Conservation (phyloP, 768 basidiomycete genomes). For the Crepidotus variabilis region DNA sequence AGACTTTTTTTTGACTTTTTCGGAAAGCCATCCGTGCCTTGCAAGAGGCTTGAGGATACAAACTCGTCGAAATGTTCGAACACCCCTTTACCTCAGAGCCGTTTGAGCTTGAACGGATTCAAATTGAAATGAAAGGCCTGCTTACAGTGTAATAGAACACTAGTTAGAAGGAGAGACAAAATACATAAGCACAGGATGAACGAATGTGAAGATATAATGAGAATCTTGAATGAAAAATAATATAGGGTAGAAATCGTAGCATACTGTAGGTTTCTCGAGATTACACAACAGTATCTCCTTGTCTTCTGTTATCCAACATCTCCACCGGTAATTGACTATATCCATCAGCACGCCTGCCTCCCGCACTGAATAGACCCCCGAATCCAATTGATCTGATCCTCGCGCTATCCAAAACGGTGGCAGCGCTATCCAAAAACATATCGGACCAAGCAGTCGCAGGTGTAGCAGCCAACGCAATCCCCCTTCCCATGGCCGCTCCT, state of each 20-base stretch:
- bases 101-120: no score
- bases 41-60: no score
- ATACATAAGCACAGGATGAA: no score
- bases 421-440: slow-evolving; percentile 46
- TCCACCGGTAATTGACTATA: slow-evolving; percentile 76
- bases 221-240: not conserved
- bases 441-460: slow-evolving; percentile 35
- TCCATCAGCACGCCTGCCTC: slow-evolving; percentile 26
- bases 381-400: slow-evolving; percentile 29
- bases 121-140: no score
- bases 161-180: no score
- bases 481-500: not conserved
- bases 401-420: slow-evolving; percentile 35
- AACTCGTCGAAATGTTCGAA: no score
- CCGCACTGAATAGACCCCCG: slow-evolving; percentile 33
- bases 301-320: slow-evolving; percentile 28
- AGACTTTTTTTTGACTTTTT: no score
- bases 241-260: not conserved
- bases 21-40: no score
- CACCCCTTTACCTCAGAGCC: no score
- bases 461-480: slow-evolving; percentile 7
- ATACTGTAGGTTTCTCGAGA: not conserved
- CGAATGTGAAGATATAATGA: no score
- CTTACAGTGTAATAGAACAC: no score
- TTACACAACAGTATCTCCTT: not conserved